Base-by-base conservation (phyloP, 345 rosid species). In the Boechera stricta region DNA sequence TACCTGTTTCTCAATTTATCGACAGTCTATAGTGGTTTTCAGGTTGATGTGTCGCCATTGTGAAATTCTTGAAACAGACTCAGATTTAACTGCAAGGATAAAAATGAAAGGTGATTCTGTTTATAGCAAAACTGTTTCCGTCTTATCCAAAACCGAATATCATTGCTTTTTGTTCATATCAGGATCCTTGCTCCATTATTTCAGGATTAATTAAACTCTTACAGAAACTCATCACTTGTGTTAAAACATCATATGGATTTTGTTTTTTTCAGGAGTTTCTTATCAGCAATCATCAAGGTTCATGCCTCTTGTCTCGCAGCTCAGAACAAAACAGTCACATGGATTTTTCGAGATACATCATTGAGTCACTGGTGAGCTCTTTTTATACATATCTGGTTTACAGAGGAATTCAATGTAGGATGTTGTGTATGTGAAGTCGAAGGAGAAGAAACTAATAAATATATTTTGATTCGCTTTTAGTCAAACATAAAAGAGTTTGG, bases 131-230 rank as follows among this genome's bases (percentile, higher is more conserved):
- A 16, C 16, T 16, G 16, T 16, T 16, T 16, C 16, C 16, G 16
- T 16, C 16, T 16, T 16, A 16, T 21, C 24, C 24, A 21, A 21
- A 21, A 21, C 24, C 24, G 1, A 21, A 58, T 18, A 36, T 59
- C 24, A 24, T 41, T 11, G 55, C 28, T 7, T 36, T 12, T 39
- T 24, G 66, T 41, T 6, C 49, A 24, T 41, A 26, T 35, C 36
- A 6, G 36, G 36, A 33, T 33, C 36, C 36, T 33, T 33, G 36
- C 36, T 33, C 1, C 8, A 1, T 5, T 33, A 33, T 33, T 33
- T 33, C 36, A 58, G 42, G 42, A 16, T 58, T 59, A 31, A 60
- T 36, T 41, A 5, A 60, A 59, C 29, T 59, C 64, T 59, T 35
- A 59, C 41, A 38, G 41, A 38, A 38, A 38, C 41, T 32, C 21